Conservation (phyloP, 768 basidiomycete species). For the Mycena capillaripes region DNA sequence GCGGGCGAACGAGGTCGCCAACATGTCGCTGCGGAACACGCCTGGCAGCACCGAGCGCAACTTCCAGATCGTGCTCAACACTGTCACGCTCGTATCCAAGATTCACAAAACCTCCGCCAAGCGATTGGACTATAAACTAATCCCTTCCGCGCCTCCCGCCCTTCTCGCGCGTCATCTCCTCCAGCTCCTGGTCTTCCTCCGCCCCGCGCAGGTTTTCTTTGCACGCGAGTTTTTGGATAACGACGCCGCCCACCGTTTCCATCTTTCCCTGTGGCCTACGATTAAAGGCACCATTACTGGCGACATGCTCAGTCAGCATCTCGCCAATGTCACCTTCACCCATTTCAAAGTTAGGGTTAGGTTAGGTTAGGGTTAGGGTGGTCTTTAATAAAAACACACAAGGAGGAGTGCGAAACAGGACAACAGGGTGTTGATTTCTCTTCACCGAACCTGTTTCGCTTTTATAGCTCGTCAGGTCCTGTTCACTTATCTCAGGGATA, state of each 20-base stretch:
- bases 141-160: slow-evolving; percentile 10
- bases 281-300: slow-evolving; percentile 1
- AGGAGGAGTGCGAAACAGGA: no score
- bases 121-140: not conserved
- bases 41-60: slow-evolving; percentile 8
- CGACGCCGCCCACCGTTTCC: slow-evolving; percentile 13
- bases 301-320: not conserved
- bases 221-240: not conserved
- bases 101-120: slow-evolving; percentile 12
- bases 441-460: no score
- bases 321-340: slow-evolving; percentile 7
- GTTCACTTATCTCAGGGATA: no score
- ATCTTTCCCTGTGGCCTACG: not conserved
- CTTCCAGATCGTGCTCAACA: slow-evolving; percentile 24
- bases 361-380: no score
- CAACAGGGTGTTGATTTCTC: no score
- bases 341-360: no score
- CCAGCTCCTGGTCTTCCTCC: slow-evolving; percentile 9
- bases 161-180: slow-evolving; percentile 10
- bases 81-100: not conserved
- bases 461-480: no score
- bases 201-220: slow-evolving; percentile 17
- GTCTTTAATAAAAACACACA: no score
- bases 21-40: slow-evolving; percentile 8
- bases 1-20: not conserved